Percentiles rank a stretch among this genome's conserved stretches.
phyloP scores from a whole-genome alignment of 371 early-diverging fungal genomes.

The Actinomucor elegans region DNA sequence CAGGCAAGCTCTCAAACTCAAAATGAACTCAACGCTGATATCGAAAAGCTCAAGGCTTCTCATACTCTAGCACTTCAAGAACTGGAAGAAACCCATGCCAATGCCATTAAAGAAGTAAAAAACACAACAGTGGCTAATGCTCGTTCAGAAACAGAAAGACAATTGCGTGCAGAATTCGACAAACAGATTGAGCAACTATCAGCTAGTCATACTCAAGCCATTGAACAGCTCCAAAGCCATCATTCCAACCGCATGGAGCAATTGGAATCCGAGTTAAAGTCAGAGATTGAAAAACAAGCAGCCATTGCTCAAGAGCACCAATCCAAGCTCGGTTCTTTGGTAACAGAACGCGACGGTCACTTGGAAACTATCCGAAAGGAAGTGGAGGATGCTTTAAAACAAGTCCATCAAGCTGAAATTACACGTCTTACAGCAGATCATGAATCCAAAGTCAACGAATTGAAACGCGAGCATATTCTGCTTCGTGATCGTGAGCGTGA shows the following conservation, averaged over 20 bases:
- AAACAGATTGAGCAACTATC: constrained; percentile 31
- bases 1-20: constrained; percentile 5
- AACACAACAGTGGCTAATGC: constrained; percentile 12
- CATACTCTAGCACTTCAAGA: constrained; percentile 19
- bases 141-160: constrained; percentile 31
- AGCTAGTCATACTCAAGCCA: constrained; percentile 34
- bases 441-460: constrained; percentile 23
- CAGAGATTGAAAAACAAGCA: constrained; percentile 22
- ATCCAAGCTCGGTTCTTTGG: constrained; percentile 19
- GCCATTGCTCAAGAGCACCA: constrained; percentile 26
- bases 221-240: constrained; percentile 39
- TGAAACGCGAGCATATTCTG: constrained; percentile 19
- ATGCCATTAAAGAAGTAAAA: constrained; percentile 21
- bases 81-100: constrained; percentile 12
- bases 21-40: constrained; percentile 10
- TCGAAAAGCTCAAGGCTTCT: constrained; percentile 13
- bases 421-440: constrained; percentile 15
- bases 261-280: constrained; percentile 30
- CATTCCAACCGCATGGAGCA: constrained; percentile 29
- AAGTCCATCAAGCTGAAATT: constrained; percentile 23
- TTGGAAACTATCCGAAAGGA: constrained; percentile 34
- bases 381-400: constrained; percentile 31
- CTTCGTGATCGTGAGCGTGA: constrained; percentile 25
- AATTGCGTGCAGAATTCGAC: constrained; percentile 38
- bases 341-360: constrained; percentile 21